Conservation (phyloP, 257 asterid species). For the Linaria vulgaris region DNA sequence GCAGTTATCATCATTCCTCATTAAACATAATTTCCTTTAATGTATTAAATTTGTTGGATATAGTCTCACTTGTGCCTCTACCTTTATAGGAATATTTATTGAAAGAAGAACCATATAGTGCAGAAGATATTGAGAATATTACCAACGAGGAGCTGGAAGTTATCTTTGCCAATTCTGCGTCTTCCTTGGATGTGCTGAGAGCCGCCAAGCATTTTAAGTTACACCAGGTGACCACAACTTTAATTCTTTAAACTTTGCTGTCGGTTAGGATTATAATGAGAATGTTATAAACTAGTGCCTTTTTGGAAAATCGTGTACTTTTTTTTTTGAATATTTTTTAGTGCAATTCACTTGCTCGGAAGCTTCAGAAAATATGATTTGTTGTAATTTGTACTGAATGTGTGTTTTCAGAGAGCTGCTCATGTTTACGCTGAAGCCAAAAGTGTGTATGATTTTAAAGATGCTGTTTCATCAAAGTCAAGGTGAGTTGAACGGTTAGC, state of each 20-base stretch:
- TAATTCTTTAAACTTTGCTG: background rate
- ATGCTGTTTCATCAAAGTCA: conserved; percentile 58
- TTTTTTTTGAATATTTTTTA: too few species aligned
- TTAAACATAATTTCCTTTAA: too few species aligned
- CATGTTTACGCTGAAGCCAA: conserved; percentile 94
- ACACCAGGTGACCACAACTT: conserved; percentile 92
- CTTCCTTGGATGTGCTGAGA: conserved; percentile 78
- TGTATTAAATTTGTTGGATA: background rate
- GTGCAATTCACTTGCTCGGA: too few species aligned
- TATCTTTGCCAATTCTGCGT: conserved; percentile 68
- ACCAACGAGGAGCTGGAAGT: conserved; percentile 51
- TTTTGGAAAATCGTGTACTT: too few species aligned
- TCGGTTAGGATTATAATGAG: background rate
- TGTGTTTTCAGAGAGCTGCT: conserved; percentile 72
- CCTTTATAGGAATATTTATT: conserved; percentile 57
- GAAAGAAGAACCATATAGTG: conserved; percentile 73
- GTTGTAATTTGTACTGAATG: background rate
- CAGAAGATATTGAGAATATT: conserved; percentile 69
- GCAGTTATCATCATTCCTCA: too few species aligned
- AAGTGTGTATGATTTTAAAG: conserved; percentile 87
- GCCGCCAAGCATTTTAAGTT: conserved; percentile 82
- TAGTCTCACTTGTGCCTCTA: background rate
- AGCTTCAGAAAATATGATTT: too few species aligned
- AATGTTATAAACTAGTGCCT: background rate
- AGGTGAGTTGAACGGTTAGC: conserved; percentile 43